phyloP scores from a whole-genome alignment of 202 grass and related monocot species.

The Elaeis oleifera region DNA sequence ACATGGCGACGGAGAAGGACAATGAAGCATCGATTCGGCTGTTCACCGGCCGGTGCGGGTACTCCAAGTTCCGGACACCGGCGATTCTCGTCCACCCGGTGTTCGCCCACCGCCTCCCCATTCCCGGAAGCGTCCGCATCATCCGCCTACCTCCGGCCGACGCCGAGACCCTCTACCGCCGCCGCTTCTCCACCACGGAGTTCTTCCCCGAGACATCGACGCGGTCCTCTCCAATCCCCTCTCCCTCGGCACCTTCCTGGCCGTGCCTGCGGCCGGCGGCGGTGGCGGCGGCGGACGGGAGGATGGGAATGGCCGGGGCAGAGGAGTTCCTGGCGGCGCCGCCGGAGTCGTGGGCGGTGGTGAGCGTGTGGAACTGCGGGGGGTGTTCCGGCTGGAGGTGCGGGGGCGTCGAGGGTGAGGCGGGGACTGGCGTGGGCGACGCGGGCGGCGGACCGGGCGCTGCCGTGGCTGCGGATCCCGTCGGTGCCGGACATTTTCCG shows the following conservation, averaged over 20 bases:
- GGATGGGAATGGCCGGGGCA: neutral
- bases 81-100: conserved; percentile 79
- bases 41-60: conserved; percentile 84
- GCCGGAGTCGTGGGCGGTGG: conserved; percentile 60
- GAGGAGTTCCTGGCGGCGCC: conserved; percentile 45
- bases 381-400: conserved; percentile 72
- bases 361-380: conserved; percentile 88
- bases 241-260: conserved; percentile 82
- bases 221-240: conserved; percentile 56
- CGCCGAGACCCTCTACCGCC: conserved; percentile 59
- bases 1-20: conserved; percentile 83
- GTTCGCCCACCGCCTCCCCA: conserved; percentile 34
- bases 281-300: conserved; percentile 2
- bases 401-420: conserved; percentile 38
- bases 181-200: conserved; percentile 52
- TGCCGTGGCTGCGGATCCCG: conserved; percentile 74
- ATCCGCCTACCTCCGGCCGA: conserved; percentile 28
- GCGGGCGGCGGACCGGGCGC: conserved; percentile 59
- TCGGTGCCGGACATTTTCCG: conserved; percentile 86
- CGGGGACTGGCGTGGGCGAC: conserved; percentile 47
- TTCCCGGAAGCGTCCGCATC: conserved; percentile 16
- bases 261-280: conserved; percentile 33
- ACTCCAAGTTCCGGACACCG: conserved; percentile 74
- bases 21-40: conserved; percentile 72
- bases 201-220: conserved; percentile 91